Evolutionary conservation across 2,329 filamentous ascomycete genomes (phyloP), one percentile per base, ranked within the genome.

Genomic region (Nectriaceae sp.): DNA sequence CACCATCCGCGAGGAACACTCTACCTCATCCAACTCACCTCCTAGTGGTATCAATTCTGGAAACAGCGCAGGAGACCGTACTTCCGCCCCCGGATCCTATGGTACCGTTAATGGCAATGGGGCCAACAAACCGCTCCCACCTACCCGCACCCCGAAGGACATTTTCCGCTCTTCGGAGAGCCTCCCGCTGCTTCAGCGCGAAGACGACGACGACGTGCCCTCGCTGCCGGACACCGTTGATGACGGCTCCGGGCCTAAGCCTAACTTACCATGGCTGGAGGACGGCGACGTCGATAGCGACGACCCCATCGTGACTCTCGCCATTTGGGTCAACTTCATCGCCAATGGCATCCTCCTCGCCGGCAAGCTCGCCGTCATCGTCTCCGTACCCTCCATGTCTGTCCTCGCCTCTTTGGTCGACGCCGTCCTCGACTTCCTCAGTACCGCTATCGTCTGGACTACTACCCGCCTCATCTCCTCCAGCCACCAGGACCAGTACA

Each of bases 321-420:
- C 93, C 36, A 94, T 97, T 61, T 93, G 91, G 67, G 73, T 95
- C 67, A 96, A 95, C 65, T 80, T 95, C 41, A 71, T 80, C 19
- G 91, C 90, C 49, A 96, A 96, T 65, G 75, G 83, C 3, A 73
- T 89, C 37, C 77, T 96, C 2, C 78, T 96, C 3, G 79, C 80
- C 5, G 83, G 89, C 51, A 96, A 96, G 67, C 81, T 91, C 42
- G 79, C 82, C 33, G 90, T 94, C 43, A 85, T 92, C 35, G 65
- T 90, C 26, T 81, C 90, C 43, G 90, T 91, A 0, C 89, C 85
- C 18, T 93, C 89, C 39, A 84, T 94, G 65, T 92, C 89, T 4
- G 88, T 93, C 11, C 76, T 93, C 33, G 89, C 89, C 18, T 88
- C 84, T 62, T 75, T 93, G 58, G 89, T 93, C 40, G 89, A 93